Conservation (phyloP, 73 alveolate genomes). For the Symbiodinium natans region DNA sequence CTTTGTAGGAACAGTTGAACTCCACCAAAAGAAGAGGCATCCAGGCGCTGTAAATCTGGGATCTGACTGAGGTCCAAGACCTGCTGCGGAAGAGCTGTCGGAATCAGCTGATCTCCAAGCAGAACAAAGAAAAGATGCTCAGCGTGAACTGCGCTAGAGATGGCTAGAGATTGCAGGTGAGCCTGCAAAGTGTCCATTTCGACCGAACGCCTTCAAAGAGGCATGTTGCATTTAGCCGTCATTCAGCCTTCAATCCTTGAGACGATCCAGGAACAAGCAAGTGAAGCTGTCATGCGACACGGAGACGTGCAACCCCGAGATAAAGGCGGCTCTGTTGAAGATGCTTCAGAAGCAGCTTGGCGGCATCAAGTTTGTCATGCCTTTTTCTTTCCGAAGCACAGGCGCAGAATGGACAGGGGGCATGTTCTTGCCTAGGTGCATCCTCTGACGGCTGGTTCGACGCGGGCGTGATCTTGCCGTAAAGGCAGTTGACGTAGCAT, state of each 20-base stretch:
- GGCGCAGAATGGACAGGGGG: not conserved
- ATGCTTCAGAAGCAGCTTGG: slow-evolving; percentile 61
- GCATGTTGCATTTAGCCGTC: not conserved
- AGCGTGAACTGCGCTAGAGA: too few species aligned
- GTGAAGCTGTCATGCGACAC: slow-evolving; percentile 35
- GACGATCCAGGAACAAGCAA: slow-evolving; percentile 6
- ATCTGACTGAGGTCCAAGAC: slow-evolving; percentile 43
- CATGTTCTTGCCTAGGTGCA: not conserved
- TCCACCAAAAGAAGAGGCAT: too few species aligned
- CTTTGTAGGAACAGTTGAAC: too few species aligned
- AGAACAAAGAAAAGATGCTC: slow-evolving; percentile 28
- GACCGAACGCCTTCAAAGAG: too few species aligned
- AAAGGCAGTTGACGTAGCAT: too few species aligned
- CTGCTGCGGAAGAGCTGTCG: slow-evolving; percentile 74
- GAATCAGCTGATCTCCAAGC: slow-evolving; percentile 47
- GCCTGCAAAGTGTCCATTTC: too few species aligned
- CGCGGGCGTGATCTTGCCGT: too few species aligned
- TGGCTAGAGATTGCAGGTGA: too few species aligned
- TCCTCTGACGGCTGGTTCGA: not conserved
- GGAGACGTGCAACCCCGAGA: slow-evolving; percentile 73
- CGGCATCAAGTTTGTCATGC: not conserved
- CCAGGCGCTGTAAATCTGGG: too few species aligned
- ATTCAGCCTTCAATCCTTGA: not conserved
- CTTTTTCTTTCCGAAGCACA: not conserved
- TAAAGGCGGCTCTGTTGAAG: slow-evolving; percentile 18